Conservation (phyloP, 345 rosid genomes). For the Pelargonium nanum region DNA sequence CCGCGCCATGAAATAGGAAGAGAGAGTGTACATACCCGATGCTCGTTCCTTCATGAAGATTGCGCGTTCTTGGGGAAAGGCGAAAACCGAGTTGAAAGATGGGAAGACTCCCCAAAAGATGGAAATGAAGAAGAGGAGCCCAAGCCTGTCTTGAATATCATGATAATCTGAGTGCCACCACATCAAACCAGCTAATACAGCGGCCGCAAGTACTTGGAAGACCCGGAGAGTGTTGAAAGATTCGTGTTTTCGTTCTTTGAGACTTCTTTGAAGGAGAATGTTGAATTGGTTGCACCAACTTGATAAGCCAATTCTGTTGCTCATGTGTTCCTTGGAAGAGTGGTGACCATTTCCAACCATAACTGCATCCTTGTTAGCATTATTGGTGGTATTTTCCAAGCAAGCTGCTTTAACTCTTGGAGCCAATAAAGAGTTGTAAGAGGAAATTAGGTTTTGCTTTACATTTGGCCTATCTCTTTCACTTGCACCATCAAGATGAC, state of each 20-base stretch:
- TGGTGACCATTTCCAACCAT: constrained; percentile 2
- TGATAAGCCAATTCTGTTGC: constrained; percentile 11
- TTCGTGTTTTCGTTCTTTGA: constrained; percentile 78
- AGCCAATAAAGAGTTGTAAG: constrained; percentile 48
- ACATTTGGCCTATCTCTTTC: constrained; percentile 64
- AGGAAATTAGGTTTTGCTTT: constrained; percentile 40
- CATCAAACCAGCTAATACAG: constrained; percentile 60
- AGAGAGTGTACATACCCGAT: constrained; percentile 85
- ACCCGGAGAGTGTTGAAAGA: constrained; percentile 59
- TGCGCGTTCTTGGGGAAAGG: constrained; percentile 85
- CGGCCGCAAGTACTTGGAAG: constrained; percentile 68
- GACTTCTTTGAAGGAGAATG: constrained; percentile 68
- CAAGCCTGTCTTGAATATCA: constrained; percentile 71
- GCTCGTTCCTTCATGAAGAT: constrained; percentile 65
- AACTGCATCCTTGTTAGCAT: constrained; percentile 12
- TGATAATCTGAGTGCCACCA: constrained; percentile 87
- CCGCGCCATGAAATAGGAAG: constrained; percentile 85
- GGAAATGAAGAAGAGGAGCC: constrained; percentile 72
- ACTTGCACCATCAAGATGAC: constrained; percentile 34
- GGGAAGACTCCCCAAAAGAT: constrained; percentile 97
- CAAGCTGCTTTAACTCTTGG: constrained; percentile 50
- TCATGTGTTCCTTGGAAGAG: constrained; percentile 13
- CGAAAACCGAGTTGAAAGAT: constrained; percentile 68
- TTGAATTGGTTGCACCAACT: constrained; percentile 66
- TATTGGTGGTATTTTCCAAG: constrained; percentile 19